phyloP scores from a whole-genome alignment of 2,329 filamentous ascomycete species.

The Cladophialophora immunda region DNA sequence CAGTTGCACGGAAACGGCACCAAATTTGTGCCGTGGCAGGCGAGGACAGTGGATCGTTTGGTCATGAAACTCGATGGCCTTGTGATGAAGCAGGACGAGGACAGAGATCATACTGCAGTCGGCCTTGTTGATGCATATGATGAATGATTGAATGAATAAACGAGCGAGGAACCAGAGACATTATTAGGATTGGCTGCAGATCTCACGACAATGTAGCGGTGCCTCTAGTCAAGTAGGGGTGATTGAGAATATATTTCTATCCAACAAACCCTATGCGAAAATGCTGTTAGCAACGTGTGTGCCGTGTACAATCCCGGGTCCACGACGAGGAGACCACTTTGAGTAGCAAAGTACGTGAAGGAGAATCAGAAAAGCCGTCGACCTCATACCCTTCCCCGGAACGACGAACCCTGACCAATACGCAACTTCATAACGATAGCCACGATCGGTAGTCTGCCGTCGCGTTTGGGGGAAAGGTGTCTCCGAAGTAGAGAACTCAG shows the following conservation, averaged over 20 bases:
- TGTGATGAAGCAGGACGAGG: constrained; percentile 28
- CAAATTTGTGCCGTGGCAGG: constrained; percentile 71
- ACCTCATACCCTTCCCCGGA: constrained; percentile 40
- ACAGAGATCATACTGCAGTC: constrained; percentile 14
- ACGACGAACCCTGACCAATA: constrained; percentile 12
- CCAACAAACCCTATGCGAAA: constrained; percentile 13
- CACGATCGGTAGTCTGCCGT: constrained; percentile 16
- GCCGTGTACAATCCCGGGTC: not conserved
- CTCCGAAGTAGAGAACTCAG: constrained; percentile 52
- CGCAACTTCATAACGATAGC: constrained; percentile 37
- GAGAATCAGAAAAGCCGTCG: constrained; percentile 41
- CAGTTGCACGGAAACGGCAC: constrained; percentile 59
- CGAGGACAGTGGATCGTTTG: constrained; percentile 82
- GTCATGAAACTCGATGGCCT: constrained; percentile 86
- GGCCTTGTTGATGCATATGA: constrained; percentile 31
- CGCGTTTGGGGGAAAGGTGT: constrained; percentile 24
- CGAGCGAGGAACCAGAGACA: not conserved
- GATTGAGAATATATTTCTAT: not conserved
- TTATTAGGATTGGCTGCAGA: constrained; percentile 1
- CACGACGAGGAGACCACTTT: not conserved
- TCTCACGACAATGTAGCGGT: not conserved
- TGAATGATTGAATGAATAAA: constrained; percentile 23
- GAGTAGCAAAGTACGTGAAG: not conserved
- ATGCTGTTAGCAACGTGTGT: not conserved
- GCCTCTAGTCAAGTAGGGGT: not conserved